Conservation (phyloP, 179 eudicot species). For the Patellifolia procumbens region DNA sequence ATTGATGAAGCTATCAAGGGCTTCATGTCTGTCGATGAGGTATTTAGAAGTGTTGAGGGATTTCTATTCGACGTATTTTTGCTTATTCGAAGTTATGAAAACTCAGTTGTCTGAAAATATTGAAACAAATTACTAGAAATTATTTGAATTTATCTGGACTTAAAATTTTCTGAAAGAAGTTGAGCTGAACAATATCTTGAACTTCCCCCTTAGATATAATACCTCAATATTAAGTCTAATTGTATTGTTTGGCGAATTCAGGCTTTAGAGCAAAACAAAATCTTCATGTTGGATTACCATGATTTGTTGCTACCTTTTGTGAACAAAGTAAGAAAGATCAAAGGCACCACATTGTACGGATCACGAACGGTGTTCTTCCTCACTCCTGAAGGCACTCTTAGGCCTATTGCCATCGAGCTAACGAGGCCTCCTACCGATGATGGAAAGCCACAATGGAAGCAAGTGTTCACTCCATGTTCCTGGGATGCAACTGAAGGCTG, state of each 20-base stretch:
- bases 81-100: no score
- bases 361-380: constrained; percentile 49
- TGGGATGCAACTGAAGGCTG: constrained; percentile 32
- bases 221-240: not conserved
- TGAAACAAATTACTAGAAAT: no score
- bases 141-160: not conserved
- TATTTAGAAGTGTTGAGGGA: not conserved
- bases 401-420: constrained; percentile 46
- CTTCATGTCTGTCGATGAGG: constrained; percentile 32
- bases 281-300: constrained; percentile 49
- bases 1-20: constrained; percentile 33
- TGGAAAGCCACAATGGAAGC: constrained; percentile 48
- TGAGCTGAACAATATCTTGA: no score
- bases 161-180: no score
- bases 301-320: constrained; percentile 46
- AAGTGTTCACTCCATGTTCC: constrained; percentile 37
- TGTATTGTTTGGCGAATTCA: not conserved
- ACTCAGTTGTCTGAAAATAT: no score
- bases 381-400: constrained; percentile 26
- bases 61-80: no score
- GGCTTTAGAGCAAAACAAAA: constrained; percentile 41
- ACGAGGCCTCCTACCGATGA: constrained; percentile 35
- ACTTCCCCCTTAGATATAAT: not conserved
- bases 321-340: constrained; percentile 43
- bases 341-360: constrained; percentile 46